Evolutionary conservation across 208 protist species (phyloP).

Genomic region (Herpetomonas tarakana): DNA sequence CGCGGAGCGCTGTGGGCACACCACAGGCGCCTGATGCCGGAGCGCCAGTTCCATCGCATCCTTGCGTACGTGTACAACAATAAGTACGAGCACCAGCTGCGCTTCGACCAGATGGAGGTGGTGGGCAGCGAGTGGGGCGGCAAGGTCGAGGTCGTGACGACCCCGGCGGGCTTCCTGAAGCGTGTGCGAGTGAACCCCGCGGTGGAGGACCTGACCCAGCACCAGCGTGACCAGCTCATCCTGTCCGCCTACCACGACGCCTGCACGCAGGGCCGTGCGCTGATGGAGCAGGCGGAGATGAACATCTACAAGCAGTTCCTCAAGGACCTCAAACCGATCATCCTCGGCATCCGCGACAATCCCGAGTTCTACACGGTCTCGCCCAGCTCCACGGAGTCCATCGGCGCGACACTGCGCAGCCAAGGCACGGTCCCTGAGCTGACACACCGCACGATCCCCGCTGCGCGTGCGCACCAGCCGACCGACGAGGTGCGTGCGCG

Average conservation of each 20-base stretch:
- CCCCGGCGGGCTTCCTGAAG: slow-evolving; percentile 79
- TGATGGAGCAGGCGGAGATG: slow-evolving; percentile 89
- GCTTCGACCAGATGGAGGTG: slow-evolving; percentile 88
- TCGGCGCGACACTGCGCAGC: slow-evolving; percentile 55
- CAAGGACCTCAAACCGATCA: slow-evolving; percentile 83
- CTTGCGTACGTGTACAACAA: slow-evolving; percentile 93
- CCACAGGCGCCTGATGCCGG: slow-evolving; percentile 87
- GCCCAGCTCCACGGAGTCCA: slow-evolving; percentile 62
- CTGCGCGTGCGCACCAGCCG: slow-evolving; percentile 69
- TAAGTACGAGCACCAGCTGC: slow-evolving; percentile 93
- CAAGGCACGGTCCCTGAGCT: slow-evolving; percentile 1
- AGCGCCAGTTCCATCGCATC: slow-evolving; percentile 90
- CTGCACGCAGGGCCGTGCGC: slow-evolving; percentile 48
- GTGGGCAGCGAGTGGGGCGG: slow-evolving; percentile 79
- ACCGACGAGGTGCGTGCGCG: slow-evolving; percentile 65
- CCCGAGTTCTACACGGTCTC: slow-evolving; percentile 91
- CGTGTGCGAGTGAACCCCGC: slow-evolving; percentile 79
- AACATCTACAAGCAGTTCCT: slow-evolving; percentile 91
- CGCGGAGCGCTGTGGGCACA: slow-evolving; percentile 90
- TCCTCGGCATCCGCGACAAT: slow-evolving; percentile 91
- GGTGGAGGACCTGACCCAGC: slow-evolving; percentile 65
- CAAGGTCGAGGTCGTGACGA: slow-evolving; percentile 86
- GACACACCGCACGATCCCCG: slow-evolving; percentile 80
- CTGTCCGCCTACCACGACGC: slow-evolving; percentile 84
- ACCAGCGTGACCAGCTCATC: slow-evolving; percentile 68